Percentiles rank a stretch among this genome's conserved stretches.
Conservation (phyloP, 139 green algal species). For the Closterium sp. region DNA sequence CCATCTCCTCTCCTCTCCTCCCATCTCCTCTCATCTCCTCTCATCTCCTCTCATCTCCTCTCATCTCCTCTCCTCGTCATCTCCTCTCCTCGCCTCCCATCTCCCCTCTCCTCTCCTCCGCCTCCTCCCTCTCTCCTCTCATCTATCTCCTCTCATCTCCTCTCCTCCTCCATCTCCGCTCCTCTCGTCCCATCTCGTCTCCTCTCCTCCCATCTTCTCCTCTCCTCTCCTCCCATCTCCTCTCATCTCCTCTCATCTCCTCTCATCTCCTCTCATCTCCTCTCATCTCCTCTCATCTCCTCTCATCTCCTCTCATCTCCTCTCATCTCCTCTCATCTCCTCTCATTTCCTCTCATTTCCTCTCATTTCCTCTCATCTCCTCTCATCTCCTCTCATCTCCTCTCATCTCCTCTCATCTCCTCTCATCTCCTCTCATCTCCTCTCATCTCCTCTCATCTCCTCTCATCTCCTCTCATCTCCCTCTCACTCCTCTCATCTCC, state of each 20-base stretch:
- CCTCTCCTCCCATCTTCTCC: background rate
- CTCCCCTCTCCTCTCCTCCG: background rate
- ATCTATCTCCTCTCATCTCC: no score
- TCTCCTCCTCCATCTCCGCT: background rate
- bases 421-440: background rate
- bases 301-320: background rate
- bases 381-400: background rate
- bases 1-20: no score
- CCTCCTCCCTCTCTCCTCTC: background rate
- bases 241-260: background rate
- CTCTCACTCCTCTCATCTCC: no score
- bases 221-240: background rate
- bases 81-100: no score
- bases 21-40: background rate
- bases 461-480: no score
- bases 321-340: no score
- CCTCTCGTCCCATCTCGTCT: no score
- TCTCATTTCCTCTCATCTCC: background rate
- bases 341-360: no score
- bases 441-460: background rate
- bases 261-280: no score
- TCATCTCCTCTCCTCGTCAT: background rate
- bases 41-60: background rate
- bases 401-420: no score
- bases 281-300: background rate